Percentiles rank a stretch among this genome's conserved stretches.
Evolutionary conservation across 768 basidiomycete species (phyloP).

Genomic region (Filobasidium floriforme): DNA sequence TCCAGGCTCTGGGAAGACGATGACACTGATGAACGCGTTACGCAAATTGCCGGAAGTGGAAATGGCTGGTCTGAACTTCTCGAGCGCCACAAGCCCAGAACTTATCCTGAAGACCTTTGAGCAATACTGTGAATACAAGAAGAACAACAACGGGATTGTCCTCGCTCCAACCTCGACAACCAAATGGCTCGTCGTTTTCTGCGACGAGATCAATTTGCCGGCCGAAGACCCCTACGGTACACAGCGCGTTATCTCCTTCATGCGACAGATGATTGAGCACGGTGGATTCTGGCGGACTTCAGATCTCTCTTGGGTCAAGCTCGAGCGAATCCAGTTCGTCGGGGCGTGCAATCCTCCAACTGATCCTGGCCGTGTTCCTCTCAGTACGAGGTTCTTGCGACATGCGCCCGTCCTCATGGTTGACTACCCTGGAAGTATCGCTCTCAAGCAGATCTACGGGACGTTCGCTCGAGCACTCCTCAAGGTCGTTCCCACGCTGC

Average conservation of each 20-base stretch:
- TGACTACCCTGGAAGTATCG: slow-evolving; percentile 94
- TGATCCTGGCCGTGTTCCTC: slow-evolving; percentile 96
- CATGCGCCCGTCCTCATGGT: slow-evolving; percentile 98
- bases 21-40: slow-evolving; percentile 96
- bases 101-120: slow-evolving; percentile 98
- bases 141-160: slow-evolving; percentile 96
- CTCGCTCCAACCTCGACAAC: slow-evolving; percentile 90
- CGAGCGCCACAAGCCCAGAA: slow-evolving; percentile 95
- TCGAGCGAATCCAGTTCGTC: slow-evolving; percentile 99
- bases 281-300: slow-evolving; percentile 89
- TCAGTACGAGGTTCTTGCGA: slow-evolving; percentile 92
- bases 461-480: slow-evolving; percentile 94
- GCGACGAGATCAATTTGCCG: slow-evolving; percentile 97
- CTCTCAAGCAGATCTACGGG: slow-evolving; percentile 95
- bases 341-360: slow-evolving; percentile 99
- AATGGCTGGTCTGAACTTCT: slow-evolving; percentile 97
- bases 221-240: slow-evolving; percentile 97
- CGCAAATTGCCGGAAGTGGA: slow-evolving; percentile 98
- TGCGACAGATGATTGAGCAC: slow-evolving; percentile 89
- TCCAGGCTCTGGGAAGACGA: slow-evolving; percentile 99
- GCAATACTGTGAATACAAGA: slow-evolving; percentile 97
- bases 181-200: slow-evolving; percentile 98
- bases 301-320: slow-evolving; percentile 93
- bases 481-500: slow-evolving; percentile 87
- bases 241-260: slow-evolving; percentile 95